Evolutionary conservation across 2,329 filamentous ascomycete genomes (phyloP).

Genomic region (Emergomyces orientalis): DNA sequence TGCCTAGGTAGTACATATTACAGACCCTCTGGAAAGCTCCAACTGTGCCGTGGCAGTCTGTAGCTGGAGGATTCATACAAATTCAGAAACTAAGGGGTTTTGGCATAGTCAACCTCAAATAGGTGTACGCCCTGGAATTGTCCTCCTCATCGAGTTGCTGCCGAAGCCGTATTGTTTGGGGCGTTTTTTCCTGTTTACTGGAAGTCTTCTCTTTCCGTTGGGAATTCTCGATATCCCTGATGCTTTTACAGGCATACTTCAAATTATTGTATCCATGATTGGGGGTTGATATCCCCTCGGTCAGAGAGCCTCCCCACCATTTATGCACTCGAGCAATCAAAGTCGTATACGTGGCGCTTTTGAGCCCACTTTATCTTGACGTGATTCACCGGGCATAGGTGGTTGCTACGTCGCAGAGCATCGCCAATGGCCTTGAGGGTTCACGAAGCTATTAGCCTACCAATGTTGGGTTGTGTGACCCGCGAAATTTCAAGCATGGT

Average conservation of each 20-base stretch:
- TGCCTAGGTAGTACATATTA: too few species aligned
- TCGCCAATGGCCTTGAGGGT: background rate
- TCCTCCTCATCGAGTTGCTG: background rate
- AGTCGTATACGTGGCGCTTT: background rate
- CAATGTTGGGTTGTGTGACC: background rate
- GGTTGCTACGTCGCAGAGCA: background rate
- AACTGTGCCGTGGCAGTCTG: background rate
- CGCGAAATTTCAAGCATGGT: background rate
- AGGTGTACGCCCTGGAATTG: background rate
- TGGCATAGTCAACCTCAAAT: background rate
- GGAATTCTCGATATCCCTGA: background rate
- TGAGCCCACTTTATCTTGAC: background rate
- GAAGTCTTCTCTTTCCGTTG: too few species aligned
- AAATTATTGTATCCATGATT: background rate
- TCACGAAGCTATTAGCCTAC: too few species aligned
- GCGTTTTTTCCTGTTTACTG: background rate
- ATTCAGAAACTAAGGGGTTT: too few species aligned
- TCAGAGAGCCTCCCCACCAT: background rate
- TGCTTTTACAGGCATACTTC: background rate
- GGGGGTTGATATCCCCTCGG: background rate
- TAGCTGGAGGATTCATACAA: background rate
- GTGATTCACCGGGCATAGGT: background rate
- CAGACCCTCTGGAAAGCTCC: background rate
- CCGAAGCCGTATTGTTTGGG: background rate
- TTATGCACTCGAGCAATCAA: background rate